Conservation (phyloP, 1,284 basidiomycete species). For the Ustilago crameri region DNA sequence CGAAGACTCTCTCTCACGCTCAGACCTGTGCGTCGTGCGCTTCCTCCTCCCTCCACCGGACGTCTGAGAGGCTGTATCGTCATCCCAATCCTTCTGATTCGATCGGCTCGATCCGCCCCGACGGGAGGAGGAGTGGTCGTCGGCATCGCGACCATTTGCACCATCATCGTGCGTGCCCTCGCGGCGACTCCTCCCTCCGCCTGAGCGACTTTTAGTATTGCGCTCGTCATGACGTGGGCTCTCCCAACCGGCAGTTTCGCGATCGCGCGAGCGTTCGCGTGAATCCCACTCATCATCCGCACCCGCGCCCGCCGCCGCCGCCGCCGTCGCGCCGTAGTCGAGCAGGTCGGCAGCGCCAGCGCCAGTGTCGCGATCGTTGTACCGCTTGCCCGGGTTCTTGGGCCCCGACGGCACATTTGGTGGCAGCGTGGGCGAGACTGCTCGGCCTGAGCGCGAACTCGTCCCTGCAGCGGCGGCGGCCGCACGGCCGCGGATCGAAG, state of each 20-base stretch:
- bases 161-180: conserved; percentile 23
- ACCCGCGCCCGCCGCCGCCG: conserved; percentile 4
- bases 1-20: conserved; percentile 3
- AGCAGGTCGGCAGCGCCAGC: conserved; percentile 57
- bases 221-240: conserved; percentile 4
- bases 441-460: conserved; percentile 22
- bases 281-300: conserved; percentile 20
- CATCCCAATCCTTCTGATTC: conserved; percentile 26
- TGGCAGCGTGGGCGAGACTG: conserved; percentile 41
- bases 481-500: conserved; percentile 41
- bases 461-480: conserved; percentile 18
- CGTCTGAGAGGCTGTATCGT: conserved; percentile 36
- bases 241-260: conserved; percentile 13
- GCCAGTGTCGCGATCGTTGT: conserved; percentile 64
- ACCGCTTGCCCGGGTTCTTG: conserved; percentile 53
- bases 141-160: background rate
- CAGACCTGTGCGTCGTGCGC: conserved; percentile 8
- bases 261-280: conserved; percentile 2
- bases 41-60: conserved; percentile 15
- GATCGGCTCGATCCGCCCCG: conserved; percentile 12
- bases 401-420: conserved; percentile 56
- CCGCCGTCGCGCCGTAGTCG: conserved; percentile 59
- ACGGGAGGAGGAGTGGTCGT: conserved; percentile 10
- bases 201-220: conserved; percentile 18
- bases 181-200: background rate